Conservation (phyloP, 2,329 filamentous ascomycete genomes). For the Colletotrichum zoysiae region DNA sequence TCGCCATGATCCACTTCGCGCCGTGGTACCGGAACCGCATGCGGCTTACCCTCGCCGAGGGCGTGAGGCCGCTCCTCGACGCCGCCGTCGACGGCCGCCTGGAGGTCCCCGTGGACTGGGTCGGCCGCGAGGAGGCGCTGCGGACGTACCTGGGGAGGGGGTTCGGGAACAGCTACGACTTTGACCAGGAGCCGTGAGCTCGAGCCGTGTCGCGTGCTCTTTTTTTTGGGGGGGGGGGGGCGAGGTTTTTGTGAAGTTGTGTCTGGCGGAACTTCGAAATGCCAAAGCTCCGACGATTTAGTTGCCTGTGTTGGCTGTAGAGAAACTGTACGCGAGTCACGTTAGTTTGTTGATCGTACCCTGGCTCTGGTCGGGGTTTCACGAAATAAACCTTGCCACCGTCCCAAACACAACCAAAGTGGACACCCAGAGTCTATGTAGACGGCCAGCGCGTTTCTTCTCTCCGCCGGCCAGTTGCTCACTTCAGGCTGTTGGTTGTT, state of each 20-base stretch:
- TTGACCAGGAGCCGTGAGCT: slow-evolving; percentile 58
- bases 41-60: slow-evolving; percentile 65
- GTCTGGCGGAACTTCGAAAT: neutral
- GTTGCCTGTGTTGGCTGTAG: neutral
- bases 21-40: slow-evolving; percentile 70
- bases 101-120: slow-evolving; percentile 65
- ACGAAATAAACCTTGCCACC: neutral
- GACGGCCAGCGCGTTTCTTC: neutral
- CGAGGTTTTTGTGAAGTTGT: no score
- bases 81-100: slow-evolving; percentile 47
- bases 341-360: neutral
- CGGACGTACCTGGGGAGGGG: slow-evolving; percentile 65
- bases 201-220: neutral
- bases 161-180: slow-evolving; percentile 74
- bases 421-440: neutral
- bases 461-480: neutral
- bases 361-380: neutral
- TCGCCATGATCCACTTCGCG: slow-evolving; percentile 72
- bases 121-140: slow-evolving; percentile 56
- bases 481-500: no score
- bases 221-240: neutral
- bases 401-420: neutral
- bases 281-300: neutral
- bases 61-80: slow-evolving; percentile 61
- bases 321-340: neutral